Evolutionary conservation across 768 basidiomycete genomes (phyloP).

Genomic region (Mycena alexandri): DNA sequence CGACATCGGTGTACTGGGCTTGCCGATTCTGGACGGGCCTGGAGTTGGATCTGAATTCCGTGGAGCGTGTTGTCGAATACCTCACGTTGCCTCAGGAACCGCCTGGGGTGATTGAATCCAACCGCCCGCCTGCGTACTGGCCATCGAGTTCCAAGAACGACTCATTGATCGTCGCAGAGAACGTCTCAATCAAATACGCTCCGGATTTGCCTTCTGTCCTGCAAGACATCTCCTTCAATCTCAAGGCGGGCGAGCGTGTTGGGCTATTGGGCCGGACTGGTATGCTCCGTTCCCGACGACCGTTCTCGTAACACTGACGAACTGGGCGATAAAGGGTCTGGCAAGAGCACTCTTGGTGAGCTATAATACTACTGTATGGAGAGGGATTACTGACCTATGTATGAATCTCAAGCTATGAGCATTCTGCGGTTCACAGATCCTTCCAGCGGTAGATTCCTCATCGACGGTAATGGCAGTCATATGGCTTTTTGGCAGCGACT

Average conservation of each 20-base stretch:
- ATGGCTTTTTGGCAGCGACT: no score
- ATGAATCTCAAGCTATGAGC: conserved; percentile 61
- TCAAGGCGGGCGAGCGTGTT: conserved; percentile 81
- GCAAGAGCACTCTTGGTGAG: conserved; percentile 64
- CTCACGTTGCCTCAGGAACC: conserved; percentile 93
- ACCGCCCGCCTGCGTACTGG: conserved; percentile 92
- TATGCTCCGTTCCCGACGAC: neutral
- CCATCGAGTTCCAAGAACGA: conserved; percentile 78
- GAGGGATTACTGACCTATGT: no score
- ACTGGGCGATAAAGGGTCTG: conserved; percentile 49
- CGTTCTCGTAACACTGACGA: neutral
- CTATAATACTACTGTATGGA: no score
- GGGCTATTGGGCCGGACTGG: conserved; percentile 79
- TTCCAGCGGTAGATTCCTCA: conserved; percentile 66
- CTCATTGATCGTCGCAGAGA: conserved; percentile 75
- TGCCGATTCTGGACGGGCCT: conserved; percentile 49
- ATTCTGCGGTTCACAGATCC: conserved; percentile 78
- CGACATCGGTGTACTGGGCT: conserved; percentile 43
- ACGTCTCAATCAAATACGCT: conserved; percentile 86
- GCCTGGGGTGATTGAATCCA: conserved; percentile 77
- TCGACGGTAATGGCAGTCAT: conserved; percentile 56
- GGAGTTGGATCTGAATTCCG: conserved; percentile 76
- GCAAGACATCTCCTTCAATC: conserved; percentile 79
- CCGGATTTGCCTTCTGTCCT: conserved; percentile 88
- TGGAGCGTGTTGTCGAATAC: conserved; percentile 93